Percentiles rank a stretch among this genome's conserved stretches.
Conservation (phyloP, 2,329 filamentous ascomycete species). For the Drechslerella coelobrocha region DNA sequence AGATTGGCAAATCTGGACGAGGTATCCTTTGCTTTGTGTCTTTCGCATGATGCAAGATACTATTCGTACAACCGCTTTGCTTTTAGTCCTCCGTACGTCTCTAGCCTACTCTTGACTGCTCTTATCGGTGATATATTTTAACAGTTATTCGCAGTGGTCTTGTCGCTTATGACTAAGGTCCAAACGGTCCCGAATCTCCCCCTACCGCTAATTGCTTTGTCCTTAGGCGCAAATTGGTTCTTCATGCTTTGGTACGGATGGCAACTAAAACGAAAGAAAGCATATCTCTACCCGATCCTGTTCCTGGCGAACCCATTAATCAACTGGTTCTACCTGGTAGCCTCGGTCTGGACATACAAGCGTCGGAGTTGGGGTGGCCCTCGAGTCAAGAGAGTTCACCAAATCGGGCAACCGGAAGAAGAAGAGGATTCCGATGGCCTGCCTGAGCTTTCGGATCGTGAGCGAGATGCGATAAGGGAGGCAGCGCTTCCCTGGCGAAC, state of each 20-base stretch:
- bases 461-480: slow-evolving; percentile 37
- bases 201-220: slow-evolving; percentile 91
- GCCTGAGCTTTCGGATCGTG: slow-evolving; percentile 40
- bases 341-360: slow-evolving; percentile 31
- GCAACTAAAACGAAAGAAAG: slow-evolving; percentile 86
- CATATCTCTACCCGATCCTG: slow-evolving; percentile 94
- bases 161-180: slow-evolving; percentile 83
- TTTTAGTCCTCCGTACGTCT: slow-evolving; percentile 65
- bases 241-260: slow-evolving; percentile 96
- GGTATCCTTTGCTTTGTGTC: slow-evolving; percentile 83
- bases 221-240: slow-evolving; percentile 88
- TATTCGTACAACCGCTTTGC: slow-evolving; percentile 87
- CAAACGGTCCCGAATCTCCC: slow-evolving; percentile 80
- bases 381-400: slow-evolving; percentile 61
- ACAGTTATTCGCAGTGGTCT: slow-evolving; percentile 76
- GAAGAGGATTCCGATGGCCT: slow-evolving; percentile 30
- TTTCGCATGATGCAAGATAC: slow-evolving; percentile 96
- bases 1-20: slow-evolving; percentile 86
- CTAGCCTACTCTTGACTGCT: not conserved
- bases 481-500: slow-evolving; percentile 42
- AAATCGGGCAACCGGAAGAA: not conserved
- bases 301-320: slow-evolving; percentile 94
- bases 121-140: not conserved
- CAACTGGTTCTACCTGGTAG: slow-evolving; percentile 96
- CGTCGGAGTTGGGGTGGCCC: slow-evolving; percentile 96